A percentile compares a stretch with the other conserved stretches of the same genome.
Evolutionary conservation across 2,329 filamentous ascomycete genomes (phyloP).

Genomic region (Lecanicillium sp.): DNA sequence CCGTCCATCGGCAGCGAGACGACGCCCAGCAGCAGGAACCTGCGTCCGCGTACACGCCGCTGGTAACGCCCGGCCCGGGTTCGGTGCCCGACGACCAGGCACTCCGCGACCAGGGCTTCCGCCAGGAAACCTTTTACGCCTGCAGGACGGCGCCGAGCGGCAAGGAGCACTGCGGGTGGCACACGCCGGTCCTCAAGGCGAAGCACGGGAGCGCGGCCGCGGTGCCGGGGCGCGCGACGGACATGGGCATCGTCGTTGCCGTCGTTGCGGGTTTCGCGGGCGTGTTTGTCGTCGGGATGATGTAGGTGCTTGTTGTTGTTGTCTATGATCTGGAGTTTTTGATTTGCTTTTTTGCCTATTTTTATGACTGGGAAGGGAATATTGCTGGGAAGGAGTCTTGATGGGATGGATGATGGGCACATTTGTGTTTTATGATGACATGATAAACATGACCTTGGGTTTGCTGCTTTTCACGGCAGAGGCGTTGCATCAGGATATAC

Average conservation of each 20-base stretch:
- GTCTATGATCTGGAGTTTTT: not conserved
- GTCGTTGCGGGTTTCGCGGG: constrained; percentile 20
- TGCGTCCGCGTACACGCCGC: constrained; percentile 20
- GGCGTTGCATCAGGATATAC: no score
- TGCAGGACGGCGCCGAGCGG: constrained; percentile 25
- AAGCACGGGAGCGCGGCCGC: constrained; percentile 14
- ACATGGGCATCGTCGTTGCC: constrained; percentile 19
- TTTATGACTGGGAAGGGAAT: not conserved
- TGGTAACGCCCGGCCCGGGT: constrained; percentile 28
- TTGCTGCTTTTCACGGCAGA: not conserved
- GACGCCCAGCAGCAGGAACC: not conserved
- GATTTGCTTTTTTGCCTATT: not conserved
- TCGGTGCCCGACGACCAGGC: constrained; percentile 27
- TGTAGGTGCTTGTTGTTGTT: constrained; percentile 18
- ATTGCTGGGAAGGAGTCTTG: no score
- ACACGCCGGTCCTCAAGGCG: constrained; percentile 27
- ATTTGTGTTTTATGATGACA: not conserved
- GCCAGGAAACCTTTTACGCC: constrained; percentile 29
- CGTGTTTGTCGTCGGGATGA: constrained; percentile 22
- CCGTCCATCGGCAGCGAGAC: not conserved
- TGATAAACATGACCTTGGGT: no score
- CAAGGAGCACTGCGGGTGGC: constrained; percentile 31
- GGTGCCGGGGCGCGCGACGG: constrained; percentile 14
- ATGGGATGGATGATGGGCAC: no score
- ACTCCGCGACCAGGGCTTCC: constrained; percentile 25